Conservation (phyloP, 2,329 filamentous ascomycete species). For the Sporothrix schenckii region DNA sequence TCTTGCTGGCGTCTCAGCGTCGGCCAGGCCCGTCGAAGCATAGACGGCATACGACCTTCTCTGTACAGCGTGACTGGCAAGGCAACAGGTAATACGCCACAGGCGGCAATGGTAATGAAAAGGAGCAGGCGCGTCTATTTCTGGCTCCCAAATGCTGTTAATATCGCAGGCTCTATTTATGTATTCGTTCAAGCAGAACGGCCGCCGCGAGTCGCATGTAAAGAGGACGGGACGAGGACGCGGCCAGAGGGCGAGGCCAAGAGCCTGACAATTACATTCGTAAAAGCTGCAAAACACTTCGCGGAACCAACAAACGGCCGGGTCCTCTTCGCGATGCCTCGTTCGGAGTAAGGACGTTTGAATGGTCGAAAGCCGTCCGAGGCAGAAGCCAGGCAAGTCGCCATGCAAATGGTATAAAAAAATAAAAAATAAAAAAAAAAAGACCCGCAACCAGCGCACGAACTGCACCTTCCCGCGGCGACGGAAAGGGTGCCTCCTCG, state of each 20-base stretch:
- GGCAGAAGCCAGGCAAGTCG: not conserved
- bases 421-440: constrained; percentile 24
- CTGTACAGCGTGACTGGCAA: not conserved
- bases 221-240: constrained; percentile 11
- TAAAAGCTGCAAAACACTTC: not conserved
- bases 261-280: not conserved
- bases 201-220: constrained; percentile 10
- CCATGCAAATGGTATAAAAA: constrained; percentile 9
- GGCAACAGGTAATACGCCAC: constrained; percentile 3
- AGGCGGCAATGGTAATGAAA: not conserved
- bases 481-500: constrained; percentile 22
- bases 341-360: not conserved
- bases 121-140: constrained; percentile 9
- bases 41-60: not conserved
- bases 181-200: constrained; percentile 15
- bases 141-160: not conserved
- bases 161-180: not conserved
- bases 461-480: constrained; percentile 16
- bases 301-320: constrained; percentile 18
- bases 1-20: constrained; percentile 3
- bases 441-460: not conserved
- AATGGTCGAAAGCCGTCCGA: not conserved
- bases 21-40: constrained; percentile 11
- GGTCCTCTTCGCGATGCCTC: not conserved
- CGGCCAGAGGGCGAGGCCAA: not conserved